These are phyloP conservation scores for Endogone sp. DNA, from an alignment of 192 early-diverging fungal genomes.

Conservation along the genomic window DNA sequence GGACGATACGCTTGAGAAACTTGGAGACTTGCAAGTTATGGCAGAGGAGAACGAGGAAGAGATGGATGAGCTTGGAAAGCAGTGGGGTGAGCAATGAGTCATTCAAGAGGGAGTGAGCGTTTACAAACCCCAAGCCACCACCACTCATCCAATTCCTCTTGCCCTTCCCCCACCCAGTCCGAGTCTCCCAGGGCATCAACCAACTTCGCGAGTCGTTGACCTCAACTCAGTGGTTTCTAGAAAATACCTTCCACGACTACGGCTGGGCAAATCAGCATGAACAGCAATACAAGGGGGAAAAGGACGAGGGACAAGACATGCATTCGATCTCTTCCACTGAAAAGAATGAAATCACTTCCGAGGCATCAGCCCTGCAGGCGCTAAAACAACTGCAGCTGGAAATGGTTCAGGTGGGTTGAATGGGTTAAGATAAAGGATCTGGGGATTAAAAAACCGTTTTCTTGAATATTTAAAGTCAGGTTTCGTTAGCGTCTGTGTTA, in stretches of 20 bases:
- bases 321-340: background rate
- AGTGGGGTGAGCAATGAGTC: background rate
- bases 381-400: background rate
- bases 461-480: too few relatives aligned
- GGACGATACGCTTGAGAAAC: background rate
- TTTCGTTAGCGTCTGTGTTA: too few relatives aligned
- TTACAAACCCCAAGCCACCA: background rate
- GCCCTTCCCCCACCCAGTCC: background rate
- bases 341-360: background rate
- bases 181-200: background rate
- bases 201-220: background rate
- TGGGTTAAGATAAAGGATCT: background rate
- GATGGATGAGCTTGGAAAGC: background rate
- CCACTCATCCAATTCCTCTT: background rate
- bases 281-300: background rate
- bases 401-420: background rate
- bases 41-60: background rate
- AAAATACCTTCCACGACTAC: background rate
- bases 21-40: background rate
- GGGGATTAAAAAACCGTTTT: background rate
- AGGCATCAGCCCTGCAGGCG: background rate
- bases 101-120: background rate
- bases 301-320: background rate
- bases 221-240: background rate
- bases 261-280: background rate